These are phyloP conservation scores for Pythium rhizo-oryzae DNA, from an alignment of 352 stramenopile genomes.

Conservation along the genomic window DNA sequence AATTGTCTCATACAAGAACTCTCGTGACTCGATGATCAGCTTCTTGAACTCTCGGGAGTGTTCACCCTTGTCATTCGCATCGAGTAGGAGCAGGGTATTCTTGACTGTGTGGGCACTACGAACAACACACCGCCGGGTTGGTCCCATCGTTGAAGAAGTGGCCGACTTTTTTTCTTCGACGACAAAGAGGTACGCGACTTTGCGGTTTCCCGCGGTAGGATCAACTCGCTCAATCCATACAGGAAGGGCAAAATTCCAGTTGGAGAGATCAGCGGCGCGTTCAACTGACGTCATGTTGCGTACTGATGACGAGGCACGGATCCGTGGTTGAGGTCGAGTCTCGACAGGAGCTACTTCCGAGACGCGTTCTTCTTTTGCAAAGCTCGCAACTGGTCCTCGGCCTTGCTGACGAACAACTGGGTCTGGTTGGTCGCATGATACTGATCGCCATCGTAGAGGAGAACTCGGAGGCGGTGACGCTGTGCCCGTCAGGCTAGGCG, in stretches of 20 bases:
- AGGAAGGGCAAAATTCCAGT: slow-evolving; percentile 57
- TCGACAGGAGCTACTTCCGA: background rate
- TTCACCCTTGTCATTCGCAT: slow-evolving; percentile 32
- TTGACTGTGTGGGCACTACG: slow-evolving; percentile 67
- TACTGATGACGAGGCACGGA: slow-evolving; percentile 24
- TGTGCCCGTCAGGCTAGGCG: background rate
- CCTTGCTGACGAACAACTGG: slow-evolving; percentile 22
- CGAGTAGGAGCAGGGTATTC: slow-evolving; percentile 53
- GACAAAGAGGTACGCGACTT: slow-evolving; percentile 68
- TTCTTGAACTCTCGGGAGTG: slow-evolving; percentile 43
- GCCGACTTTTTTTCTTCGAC: slow-evolving; percentile 40
- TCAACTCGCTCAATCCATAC: slow-evolving; percentile 80
- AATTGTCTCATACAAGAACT: slow-evolving; percentile 74
- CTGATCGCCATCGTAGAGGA: slow-evolving; percentile 27
- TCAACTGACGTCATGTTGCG: slow-evolving; percentile 30
- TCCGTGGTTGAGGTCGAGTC: slow-evolving; percentile 21
- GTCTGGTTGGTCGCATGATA: slow-evolving; percentile 30
- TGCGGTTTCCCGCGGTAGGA: slow-evolving; percentile 49
- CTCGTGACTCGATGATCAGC: slow-evolving; percentile 56
- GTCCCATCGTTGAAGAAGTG: background rate
- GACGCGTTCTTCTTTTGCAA: background rate
- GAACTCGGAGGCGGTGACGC: slow-evolving; percentile 7
- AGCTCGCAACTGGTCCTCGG: background rate
- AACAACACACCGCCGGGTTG: slow-evolving; percentile 38
- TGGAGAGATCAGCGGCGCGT: slow-evolving; percentile 35